Base-by-base conservation (phyloP, 352 stramenopile species). In the Pythium brachiatum region DNA sequence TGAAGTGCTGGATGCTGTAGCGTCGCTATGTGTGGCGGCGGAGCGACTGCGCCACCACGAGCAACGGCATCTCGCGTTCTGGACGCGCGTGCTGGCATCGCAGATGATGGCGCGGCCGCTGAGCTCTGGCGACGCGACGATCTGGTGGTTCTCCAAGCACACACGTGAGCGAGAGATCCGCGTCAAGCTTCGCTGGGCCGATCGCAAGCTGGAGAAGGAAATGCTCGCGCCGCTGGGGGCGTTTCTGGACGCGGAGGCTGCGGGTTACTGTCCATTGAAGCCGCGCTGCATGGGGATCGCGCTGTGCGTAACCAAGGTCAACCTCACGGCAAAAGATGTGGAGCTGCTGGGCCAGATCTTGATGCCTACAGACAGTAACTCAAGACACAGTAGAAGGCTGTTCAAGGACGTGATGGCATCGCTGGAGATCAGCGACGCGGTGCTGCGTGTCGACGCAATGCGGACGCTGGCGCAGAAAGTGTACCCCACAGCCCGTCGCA, bases 101-200 rank as follows among this genome's bases (percentile, higher is more conserved):
- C 50, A 59, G 58, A 65, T 65, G 58, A 65, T 65, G 58, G 58
- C 50, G 27, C 36, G 50, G 18, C 58, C 58, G 50, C 38, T 53
- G 27, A 43, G 32, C 38, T 18, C 29, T 27, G 50, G 50, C 27
- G 58, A 65, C 38, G 29, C 36, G 23, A 27, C 58, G 50, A 65
- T 65, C 29, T 34, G 21, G 58, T 48, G 58, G 48, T 58, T 65
- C 34, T 38, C 58, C 15, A 31, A 25, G 26, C 58, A 65, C 39
- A 44, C 39, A 5, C 58, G 58, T 26, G 58, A 43, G 26, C 58
- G 58, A 7, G 36, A 59, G 31, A 26, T 59, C 26, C 58, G 58
- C 7, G 12, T 65, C 50, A 59, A 55, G 58, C 7, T 65, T n/a
- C 18, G 53, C 27, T 65, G 58, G 58, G 16, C 26, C 1, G 48